Evolutionary conservation across 1,284 basidiomycete genomes (phyloP).

Genomic region (Pulveroboletus sp.): DNA sequence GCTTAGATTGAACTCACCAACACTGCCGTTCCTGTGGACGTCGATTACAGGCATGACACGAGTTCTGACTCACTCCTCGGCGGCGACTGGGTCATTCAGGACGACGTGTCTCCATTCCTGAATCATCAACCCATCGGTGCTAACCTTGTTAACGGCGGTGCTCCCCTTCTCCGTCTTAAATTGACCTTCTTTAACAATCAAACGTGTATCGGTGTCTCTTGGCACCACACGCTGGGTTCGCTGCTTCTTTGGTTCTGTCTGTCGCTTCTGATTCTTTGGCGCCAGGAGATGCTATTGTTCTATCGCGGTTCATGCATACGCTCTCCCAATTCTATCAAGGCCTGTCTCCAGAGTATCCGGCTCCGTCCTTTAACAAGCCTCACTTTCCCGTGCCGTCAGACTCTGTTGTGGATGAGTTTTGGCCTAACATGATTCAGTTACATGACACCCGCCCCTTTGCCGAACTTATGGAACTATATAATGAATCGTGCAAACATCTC

Average conservation of each 20-base stretch:
- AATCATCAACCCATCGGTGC: constrained; percentile 8
- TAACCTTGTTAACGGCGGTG: constrained; percentile 11
- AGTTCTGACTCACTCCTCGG: constrained; percentile 12
- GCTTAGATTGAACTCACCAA: constrained; percentile 25
- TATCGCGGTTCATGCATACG: constrained; percentile 29
- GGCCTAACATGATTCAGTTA: constrained; percentile 22
- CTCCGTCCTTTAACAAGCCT: constrained; percentile 23
- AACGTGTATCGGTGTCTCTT: constrained; percentile 32
- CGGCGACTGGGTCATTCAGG: constrained; percentile 27
- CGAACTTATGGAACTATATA: constrained; percentile 17
- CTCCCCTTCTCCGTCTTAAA: constrained; percentile 29
- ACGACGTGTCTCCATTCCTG: constrained; percentile 22
- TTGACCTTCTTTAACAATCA: constrained; percentile 22
- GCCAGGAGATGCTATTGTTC: constrained; percentile 29
- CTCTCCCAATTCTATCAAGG: constrained; percentile 28
- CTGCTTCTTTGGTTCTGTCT: neutral
- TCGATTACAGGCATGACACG: constrained; percentile 6
- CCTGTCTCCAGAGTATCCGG: constrained; percentile 1
- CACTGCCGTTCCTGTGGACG: constrained; percentile 17
- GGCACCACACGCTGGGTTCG: constrained; percentile 31
- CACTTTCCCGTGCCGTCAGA: constrained; percentile 12
- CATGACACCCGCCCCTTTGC: constrained; percentile 5
- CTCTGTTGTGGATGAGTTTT: constrained; percentile 4
- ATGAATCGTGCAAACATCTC: constrained; percentile 6
- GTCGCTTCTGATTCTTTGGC: neutral